Evolutionary conservation across 2,329 filamentous ascomycete genomes (phyloP), one percentile per base, ranked within the genome.

Genomic region (Neonectria faginata): DNA sequence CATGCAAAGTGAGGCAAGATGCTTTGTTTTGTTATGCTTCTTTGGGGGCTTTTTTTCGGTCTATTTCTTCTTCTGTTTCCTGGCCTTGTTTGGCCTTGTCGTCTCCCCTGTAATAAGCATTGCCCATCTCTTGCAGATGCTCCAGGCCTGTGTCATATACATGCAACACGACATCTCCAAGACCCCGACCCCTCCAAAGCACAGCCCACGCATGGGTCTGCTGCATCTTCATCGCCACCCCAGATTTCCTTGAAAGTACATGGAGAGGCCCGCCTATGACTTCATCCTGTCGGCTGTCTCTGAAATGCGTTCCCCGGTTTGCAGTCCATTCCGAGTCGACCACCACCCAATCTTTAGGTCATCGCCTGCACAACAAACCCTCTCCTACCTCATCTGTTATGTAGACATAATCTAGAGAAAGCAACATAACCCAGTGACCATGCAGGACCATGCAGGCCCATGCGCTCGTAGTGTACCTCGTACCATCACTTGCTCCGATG

Each of bases 1-100:
- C 18, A 41, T 61, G 58, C 44, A 29, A 48, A 8, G 33, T n/a
- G 36, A n/a, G n/a, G n/a, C 22, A 22, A 42, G n/a, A 11, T 42
- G 9, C 39, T 20, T 39, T 42, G 29, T 18, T 33, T 36, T 33
- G 36, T 51, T 33, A 16, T 51, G 29, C 27, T 18, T 33, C 48
- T 16, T 33, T 51, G 9, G 7, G 29, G 7, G 29, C 8, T 33
- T 33, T 20, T 14, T 11, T 18, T 22, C 18, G 10, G n/a, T 42
- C n/a, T 51, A 51, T 33, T 51, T 22, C 27, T 31, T 33, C n/a
- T 33, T 20, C 27, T 20, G 18, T 18, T 33, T 48, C 31, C 6
- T 5, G 48, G 27, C 27, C 5, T 20, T 51, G 48, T 20, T 18
- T 8, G 10, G 29, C 3, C 25, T 16, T 25, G 9, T 10, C 20